Base-by-base conservation (phyloP, 1,284 basidiomycete genomes). In the Austroboletus novae-zelandiae region DNA sequence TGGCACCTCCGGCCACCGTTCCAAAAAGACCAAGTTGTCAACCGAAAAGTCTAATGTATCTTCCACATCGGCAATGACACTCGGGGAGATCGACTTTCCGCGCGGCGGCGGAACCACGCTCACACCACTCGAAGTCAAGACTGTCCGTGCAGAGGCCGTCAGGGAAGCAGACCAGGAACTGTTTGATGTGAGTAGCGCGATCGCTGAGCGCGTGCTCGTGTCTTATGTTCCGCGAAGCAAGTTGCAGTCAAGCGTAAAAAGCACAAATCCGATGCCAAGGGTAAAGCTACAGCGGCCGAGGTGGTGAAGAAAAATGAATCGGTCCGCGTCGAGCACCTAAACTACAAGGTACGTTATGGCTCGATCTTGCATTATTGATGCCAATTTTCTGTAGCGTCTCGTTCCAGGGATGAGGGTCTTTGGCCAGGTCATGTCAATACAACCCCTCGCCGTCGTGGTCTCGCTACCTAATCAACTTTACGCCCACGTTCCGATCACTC, bases 381-480 rank as follows among this genome's bases (percentile, higher is more conserved):
- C 32, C 32, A 25, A 50, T 44, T 25, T 30, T 6, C 47, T 43
- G 56, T 58, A 95, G 92, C 85, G 94, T 58, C 76, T 98, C 9
- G 72, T 79, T 34, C 76, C 86, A 31, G 96, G 95, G 32, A 93
- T 94, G 75, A 91, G 88, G 63, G 78, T 98, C 17, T 77, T 99
- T 31, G 88, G 86, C 31, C 90, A 94, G 70, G 80, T 99, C 44
- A 80, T 93, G 58, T 85, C 89, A 14, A 81, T 99, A 43, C 84
- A 94, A 56, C 92, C 96, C 4, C 83, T 99, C 23, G 91, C 92
- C 42, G 79, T 99, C 40, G 83, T 99, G 51, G 76, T 99, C 23
- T 98, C 95, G 8, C 78, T 99, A 20, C 96, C 97, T 20, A 92
- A 95, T 66, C 96, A 99, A 73, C 83, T 99, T 39, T 82, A 94